A percentile compares a stretch with the other conserved stretches of the same genome.
Evolutionary conservation across 495 filamentous ascomycete species (phyloP).

Genomic region (Talaromyces wortmannii): DNA sequence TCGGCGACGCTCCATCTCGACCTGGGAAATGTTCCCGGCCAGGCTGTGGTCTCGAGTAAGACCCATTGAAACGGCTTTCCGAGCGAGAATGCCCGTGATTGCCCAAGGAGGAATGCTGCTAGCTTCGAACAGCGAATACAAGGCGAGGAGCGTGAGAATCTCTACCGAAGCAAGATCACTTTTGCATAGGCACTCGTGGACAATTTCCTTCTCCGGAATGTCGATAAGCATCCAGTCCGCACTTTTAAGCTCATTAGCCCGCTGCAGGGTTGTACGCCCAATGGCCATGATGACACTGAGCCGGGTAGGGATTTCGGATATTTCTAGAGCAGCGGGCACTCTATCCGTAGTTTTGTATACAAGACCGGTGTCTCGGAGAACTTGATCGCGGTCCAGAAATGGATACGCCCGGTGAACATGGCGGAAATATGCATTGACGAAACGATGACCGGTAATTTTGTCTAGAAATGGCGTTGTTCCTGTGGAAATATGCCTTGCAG

Average conservation of each 20-base stretch:
- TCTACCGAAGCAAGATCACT: conserved; percentile 10
- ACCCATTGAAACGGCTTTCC: conserved; percentile 14
- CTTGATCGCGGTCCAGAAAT: conserved; percentile 11
- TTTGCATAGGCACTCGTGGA: conserved; percentile 7
- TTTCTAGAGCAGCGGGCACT: neutral
- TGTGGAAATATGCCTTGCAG: neutral
- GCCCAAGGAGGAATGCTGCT: conserved; percentile 13
- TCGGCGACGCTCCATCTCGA: conserved; percentile 13
- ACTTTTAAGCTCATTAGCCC: conserved; percentile 7
- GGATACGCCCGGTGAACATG: conserved; percentile 17
- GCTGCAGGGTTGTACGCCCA: conserved; percentile 15
- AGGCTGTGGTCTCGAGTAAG: conserved; percentile 4
- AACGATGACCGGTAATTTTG: conserved; percentile 1
- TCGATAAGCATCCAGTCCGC: neutral
- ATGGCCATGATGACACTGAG: conserved; percentile 17
- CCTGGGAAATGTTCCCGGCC: conserved; percentile 5
- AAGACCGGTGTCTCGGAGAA: neutral
- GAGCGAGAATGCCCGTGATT: conserved; percentile 14
- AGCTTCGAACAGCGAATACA: conserved; percentile 21
- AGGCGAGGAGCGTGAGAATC: conserved; percentile 16
- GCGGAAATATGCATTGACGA: conserved; percentile 16
- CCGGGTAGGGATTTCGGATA: conserved; percentile 6
- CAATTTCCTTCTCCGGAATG: conserved; percentile 6
- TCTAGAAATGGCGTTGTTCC: neutral
- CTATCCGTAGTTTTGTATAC: neutral